Evolutionary conservation across 108 stramenopile species (phyloP).

Genomic region (Bacterosira constricta): DNA sequence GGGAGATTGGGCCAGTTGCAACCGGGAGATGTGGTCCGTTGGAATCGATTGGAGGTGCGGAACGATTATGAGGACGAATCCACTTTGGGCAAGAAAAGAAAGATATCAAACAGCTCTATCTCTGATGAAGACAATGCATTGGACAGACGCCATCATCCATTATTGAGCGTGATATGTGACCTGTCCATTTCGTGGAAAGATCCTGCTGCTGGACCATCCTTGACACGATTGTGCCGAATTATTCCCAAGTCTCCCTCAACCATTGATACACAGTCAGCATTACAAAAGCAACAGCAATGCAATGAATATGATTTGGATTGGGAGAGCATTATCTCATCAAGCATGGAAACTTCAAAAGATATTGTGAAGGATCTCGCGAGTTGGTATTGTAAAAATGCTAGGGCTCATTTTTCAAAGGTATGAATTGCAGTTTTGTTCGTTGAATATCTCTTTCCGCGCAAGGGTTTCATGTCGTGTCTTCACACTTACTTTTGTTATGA

Average conservation of each 20-base stretch:
- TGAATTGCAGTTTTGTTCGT: background rate
- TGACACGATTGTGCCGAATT: conserved; percentile 39
- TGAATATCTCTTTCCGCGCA: background rate
- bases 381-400: conserved; percentile 27
- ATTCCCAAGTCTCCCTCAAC: conserved; percentile 4
- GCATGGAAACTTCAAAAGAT: conserved; percentile 25
- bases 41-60: conserved; percentile 40
- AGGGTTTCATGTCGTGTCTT: background rate
- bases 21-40: conserved; percentile 44
- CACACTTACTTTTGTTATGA: background rate
- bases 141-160: conserved; percentile 4
- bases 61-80: conserved; percentile 4
- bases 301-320: conserved; percentile 23
- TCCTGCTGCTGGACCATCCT: conserved; percentile 13
- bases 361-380: conserved; percentile 19
- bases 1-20: conserved; percentile 4
- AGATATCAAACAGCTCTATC: background rate
- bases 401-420: conserved; percentile 1
- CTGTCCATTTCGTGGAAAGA: conserved; percentile 38
- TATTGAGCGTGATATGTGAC: conserved; percentile 31
- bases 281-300: background rate
- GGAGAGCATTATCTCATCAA: conserved; percentile 20
- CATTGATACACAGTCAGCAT: too few relatives aligned
- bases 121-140: background rate
- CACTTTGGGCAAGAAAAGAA: background rate